A percentile compares a stretch with the other conserved stretches of the same genome.
These are phyloP conservation scores for Russula compacta DNA, from an alignment of 768 basidiomycete genomes.

Conservation along the genomic window DNA sequence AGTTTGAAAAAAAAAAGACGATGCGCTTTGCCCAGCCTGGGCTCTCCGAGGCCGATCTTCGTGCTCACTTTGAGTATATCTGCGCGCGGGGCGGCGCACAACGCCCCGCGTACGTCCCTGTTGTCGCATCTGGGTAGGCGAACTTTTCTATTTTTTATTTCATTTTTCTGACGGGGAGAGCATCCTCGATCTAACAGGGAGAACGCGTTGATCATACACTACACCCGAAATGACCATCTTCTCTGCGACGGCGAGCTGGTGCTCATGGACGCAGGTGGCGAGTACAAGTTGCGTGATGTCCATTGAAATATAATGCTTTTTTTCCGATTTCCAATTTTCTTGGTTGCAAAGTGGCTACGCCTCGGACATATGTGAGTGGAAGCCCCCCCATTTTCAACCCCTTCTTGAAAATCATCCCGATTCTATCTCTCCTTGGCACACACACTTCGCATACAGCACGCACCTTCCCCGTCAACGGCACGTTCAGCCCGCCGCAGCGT, in stretches of 20 bases:
- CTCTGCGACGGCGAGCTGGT: slow-evolving; percentile 65
- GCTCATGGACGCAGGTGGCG: slow-evolving; percentile 87
- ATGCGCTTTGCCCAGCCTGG: slow-evolving; percentile 67
- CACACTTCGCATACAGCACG: slow-evolving; percentile 41
- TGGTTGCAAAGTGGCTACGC: slow-evolving; percentile 69
- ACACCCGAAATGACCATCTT: slow-evolving; percentile 82
- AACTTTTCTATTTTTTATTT: neutral
- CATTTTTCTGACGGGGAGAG: neutral
- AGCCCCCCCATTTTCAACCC: too few species aligned
- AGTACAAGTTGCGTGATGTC: slow-evolving; percentile 64
- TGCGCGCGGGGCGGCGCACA: slow-evolving; percentile 74
- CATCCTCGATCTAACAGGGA: slow-evolving; percentile 36
- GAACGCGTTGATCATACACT: slow-evolving; percentile 89
- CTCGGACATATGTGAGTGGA: slow-evolving; percentile 88
- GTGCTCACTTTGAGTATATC: slow-evolving; percentile 84
- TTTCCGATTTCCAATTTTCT: neutral
- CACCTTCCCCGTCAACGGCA: slow-evolving; percentile 80
- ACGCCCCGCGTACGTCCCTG: slow-evolving; percentile 93
- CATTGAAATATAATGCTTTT: neutral
- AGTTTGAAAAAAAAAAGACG: slow-evolving; percentile 38
- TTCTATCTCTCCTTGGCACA: neutral
- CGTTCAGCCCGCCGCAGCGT: slow-evolving; percentile 67
- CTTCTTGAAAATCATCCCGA: too few species aligned
- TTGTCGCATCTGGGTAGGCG: slow-evolving; percentile 85
- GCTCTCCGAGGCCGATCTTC: slow-evolving; percentile 49